Conservation (phyloP, 805 yeast species). For the Pichia nakasei region DNA sequence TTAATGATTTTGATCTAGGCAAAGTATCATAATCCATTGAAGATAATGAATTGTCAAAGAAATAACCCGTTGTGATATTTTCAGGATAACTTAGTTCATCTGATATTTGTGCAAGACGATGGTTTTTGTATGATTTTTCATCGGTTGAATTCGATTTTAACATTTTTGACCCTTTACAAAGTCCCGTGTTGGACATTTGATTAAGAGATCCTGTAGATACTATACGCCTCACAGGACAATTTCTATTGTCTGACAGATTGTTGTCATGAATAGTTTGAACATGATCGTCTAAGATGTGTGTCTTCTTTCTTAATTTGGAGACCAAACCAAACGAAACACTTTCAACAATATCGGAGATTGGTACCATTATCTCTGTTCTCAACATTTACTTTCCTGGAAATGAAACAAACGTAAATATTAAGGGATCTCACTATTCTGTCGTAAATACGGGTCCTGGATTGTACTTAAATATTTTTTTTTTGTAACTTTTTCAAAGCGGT, state of each 20-base stretch:
- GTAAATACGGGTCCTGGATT: no score
- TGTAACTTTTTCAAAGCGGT: no score
- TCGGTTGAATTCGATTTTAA: no score
- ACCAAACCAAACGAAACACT: conserved; percentile 14
- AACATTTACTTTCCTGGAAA: not conserved
- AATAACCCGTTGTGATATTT: conserved; percentile 5
- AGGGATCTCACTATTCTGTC: no score
- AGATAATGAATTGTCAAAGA: not conserved
- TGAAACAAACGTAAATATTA: no score
- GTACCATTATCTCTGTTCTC: not conserved
- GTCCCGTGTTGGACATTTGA: not conserved
- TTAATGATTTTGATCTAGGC: no score
- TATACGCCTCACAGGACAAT: not conserved
- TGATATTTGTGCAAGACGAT: not conserved
- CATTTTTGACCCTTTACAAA: no score
- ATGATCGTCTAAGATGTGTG: conserved; percentile 2
- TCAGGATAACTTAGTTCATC: not conserved
- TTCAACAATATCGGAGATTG: conserved; percentile 12
- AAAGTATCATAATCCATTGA: no score
- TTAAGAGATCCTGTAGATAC: not conserved
- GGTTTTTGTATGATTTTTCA: no score
- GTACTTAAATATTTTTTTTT: no score
- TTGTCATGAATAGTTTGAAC: conserved; percentile 3
- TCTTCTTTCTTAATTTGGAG: conserved; percentile 10
- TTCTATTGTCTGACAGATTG: no score